Base-by-base conservation (phyloP, 768 basidiomycete genomes). In the Russula compacta region DNA sequence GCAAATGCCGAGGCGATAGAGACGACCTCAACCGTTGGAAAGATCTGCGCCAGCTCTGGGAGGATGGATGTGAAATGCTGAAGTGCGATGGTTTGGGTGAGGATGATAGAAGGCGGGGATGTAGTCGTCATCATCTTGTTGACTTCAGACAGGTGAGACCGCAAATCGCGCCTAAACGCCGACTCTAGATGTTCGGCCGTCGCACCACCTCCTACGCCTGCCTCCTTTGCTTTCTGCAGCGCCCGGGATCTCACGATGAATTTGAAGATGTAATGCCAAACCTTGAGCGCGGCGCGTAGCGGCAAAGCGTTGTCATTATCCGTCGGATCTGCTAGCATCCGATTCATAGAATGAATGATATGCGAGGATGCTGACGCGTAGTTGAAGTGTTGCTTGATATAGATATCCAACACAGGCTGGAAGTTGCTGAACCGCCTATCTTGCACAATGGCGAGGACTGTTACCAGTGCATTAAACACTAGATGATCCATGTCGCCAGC, bases 211-310 rank as follows among this genome's bases (percentile, higher is more conserved):
- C 86, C 85, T 76, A 90, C 85, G 0, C 86, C 86, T 24, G 86
- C 71, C 61, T 93, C 91, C 69, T 86, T 87, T 6, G 79, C 77
- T 71, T 91, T 91, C 71, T 95, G 94, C 48, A 95, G 71, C 68
- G 93, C 92, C 39, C 94, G 79, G 2, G 94, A 87, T n/a, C 90
- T 82, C 15, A 89, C 84, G 68, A 97, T 89, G 73, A 98, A 92
- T 71, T 90, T 91, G 83, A 98, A 92, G 67, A 98, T 85, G 69
- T 95, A 92, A 69, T 93, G 89, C 93, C 93, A 95, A 35, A 98
- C 95, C 72, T 98, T 98, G 62, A 98, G 77, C 15, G 94, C 89
- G 11, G 92, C 85, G 38, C 95, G 85, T 58, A 98, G 79, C 6
- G 83, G 81, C 17, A 88, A 85, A 0, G 89, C 92, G 3, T 81